These are phyloP conservation scores for Solanum appendiculatum DNA, from an alignment of 257 asterid species.

Conservation along the genomic window DNA sequence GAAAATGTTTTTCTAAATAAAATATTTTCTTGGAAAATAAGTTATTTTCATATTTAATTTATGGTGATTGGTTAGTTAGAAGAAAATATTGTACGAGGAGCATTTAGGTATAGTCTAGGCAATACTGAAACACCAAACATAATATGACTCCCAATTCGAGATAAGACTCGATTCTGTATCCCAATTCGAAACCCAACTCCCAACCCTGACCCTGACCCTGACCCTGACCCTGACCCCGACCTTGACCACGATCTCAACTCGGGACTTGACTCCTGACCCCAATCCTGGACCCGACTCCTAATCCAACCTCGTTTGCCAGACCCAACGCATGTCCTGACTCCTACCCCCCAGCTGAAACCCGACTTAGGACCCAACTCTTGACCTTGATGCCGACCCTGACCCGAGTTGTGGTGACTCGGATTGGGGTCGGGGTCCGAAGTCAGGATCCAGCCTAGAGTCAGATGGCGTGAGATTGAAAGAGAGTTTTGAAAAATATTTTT, in stretches of 20 bases:
- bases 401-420: not conserved
- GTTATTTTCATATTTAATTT: not conserved
- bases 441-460: no score
- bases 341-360: no score
- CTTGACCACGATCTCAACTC: not conserved
- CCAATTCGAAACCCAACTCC: no score
- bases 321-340: not conserved
- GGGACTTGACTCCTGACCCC: not conserved
- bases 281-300: not conserved
- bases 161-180: no score
- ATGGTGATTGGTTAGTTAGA: not conserved
- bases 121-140: no score
- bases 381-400: not conserved
- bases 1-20: not conserved
- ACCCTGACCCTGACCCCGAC: no score
- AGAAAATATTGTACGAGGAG: no score
- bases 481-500: no score
- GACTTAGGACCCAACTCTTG: not conserved
- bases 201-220: no score
- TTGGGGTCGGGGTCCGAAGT: accelerated
- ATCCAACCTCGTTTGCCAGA: not conserved
- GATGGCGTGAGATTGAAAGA: no score
- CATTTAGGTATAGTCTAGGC: not conserved
- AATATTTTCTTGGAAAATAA: no score
- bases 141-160: no score